Evolutionary conservation across 345 rosid species (phyloP).

Genomic region (Arabidopsis thaliana): TAIR10.1 NC_003074.8:18240001-18240500

Average conservation of each 20-base stretch:
- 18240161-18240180: no score
- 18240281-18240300: not conserved
- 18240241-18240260: not conserved
- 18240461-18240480: not conserved
- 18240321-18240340: not conserved
- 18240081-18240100: not conserved
- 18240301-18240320: not conserved
- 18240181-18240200: no score
- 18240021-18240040: conserved; percentile 45
- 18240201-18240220: no score
- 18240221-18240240: not conserved
- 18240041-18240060: not conserved
- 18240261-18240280: not conserved
- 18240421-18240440: conserved; percentile 12
- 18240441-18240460: not conserved
- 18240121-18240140: no score
- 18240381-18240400: not conserved
- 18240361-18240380: not conserved
- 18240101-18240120: not conserved
- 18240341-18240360: not conserved
- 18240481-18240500: conserved; percentile 2
- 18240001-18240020: conserved; percentile 31
- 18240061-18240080: not conserved
- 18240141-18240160: no score
- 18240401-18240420: not conserved